Evolutionary conservation across 2,329 filamentous ascomycete genomes (phyloP).

Genomic region (Monascus ruber): DNA sequence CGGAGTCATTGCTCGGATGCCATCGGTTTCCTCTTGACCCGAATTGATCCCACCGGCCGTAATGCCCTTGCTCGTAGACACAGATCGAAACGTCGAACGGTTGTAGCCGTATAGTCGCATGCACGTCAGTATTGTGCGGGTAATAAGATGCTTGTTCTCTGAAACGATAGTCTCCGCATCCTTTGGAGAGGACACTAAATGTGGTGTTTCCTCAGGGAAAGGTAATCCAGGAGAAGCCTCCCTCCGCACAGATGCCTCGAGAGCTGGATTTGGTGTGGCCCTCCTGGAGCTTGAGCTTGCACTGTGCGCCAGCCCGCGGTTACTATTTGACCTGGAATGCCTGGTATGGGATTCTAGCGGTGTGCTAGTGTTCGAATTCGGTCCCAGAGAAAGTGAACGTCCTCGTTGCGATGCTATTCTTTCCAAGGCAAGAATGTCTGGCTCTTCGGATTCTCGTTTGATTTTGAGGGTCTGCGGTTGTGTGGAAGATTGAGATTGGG

Average conservation of each 20-base stretch:
- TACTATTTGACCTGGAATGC: slow-evolving; percentile 11
- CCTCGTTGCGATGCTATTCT: slow-evolving; percentile 17
- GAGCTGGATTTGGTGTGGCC: slow-evolving; percentile 15
- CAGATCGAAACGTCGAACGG: slow-evolving; percentile 16
- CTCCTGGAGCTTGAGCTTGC: slow-evolving; percentile 5
- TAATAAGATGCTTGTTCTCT: slow-evolving; percentile 30
- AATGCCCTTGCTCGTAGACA: slow-evolving; percentile 7
- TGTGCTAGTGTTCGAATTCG: slow-evolving; percentile 13
- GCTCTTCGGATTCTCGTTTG: slow-evolving; percentile 26
- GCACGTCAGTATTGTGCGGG: slow-evolving; percentile 32
- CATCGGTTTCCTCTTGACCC: slow-evolving; percentile 1
- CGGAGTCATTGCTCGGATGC: slow-evolving; percentile 6
- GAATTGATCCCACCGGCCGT: not conserved
- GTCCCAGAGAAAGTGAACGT: slow-evolving; percentile 22
- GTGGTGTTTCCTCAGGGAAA: not conserved
- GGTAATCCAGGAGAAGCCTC: slow-evolving; percentile 1
- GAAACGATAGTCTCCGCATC: slow-evolving; percentile 19
- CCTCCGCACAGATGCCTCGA: slow-evolving; percentile 8
- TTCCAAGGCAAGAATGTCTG: slow-evolving; percentile 16
- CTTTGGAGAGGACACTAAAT: slow-evolving; percentile 11
- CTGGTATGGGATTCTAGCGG: slow-evolving; percentile 8
- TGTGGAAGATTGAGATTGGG: slow-evolving; percentile 17
- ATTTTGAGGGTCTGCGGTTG: slow-evolving; percentile 20
- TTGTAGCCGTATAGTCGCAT: slow-evolving; percentile 34
- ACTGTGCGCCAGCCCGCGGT: slow-evolving; percentile 9